Conservation (phyloP, 345 rosid species). For the Nephelium lappaceum region DNA sequence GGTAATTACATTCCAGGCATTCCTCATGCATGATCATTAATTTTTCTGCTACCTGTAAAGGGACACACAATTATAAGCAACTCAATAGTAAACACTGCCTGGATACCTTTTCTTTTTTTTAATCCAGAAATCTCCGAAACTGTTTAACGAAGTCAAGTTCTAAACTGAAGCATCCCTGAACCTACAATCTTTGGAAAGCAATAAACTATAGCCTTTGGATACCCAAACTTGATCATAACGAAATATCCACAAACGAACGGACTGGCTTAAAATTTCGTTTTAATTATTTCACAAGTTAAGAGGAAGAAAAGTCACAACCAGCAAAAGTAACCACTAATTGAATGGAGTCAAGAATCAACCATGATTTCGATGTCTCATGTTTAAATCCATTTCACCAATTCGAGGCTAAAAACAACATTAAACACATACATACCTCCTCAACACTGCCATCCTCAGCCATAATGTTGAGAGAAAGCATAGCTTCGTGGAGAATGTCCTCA, state of each 20-base stretch:
- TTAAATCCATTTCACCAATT: not conserved
- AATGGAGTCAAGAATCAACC: not conserved
- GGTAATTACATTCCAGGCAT: conserved; percentile 58
- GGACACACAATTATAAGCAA: too few relatives aligned
- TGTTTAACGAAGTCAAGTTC: too few relatives aligned
- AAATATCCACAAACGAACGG: not conserved
- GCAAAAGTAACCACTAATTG: not conserved
- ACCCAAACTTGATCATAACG: not conserved
- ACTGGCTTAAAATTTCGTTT: not conserved
- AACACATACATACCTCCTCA: conserved; percentile 60
- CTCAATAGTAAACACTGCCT: not conserved
- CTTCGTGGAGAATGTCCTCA: too few relatives aligned
- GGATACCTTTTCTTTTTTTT: too few relatives aligned
- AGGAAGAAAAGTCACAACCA: not conserved
- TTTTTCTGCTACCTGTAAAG: conserved; percentile 79
- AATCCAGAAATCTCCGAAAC: too few relatives aligned
- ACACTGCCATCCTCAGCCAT: conserved; percentile 80
- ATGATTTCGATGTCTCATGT: not conserved
- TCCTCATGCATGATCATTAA: conserved; percentile 80
- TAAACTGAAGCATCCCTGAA: too few relatives aligned
- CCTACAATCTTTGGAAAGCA: too few relatives aligned
- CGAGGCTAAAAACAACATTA: not conserved
- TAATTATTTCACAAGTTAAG: not conserved
- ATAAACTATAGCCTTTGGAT: too few relatives aligned
- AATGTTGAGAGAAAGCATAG: conserved; percentile 64